These are phyloP conservation scores for Myxozyma lipomycoides DNA, from an alignment of 805 yeast genomes.

Conservation along the genomic window DNA sequence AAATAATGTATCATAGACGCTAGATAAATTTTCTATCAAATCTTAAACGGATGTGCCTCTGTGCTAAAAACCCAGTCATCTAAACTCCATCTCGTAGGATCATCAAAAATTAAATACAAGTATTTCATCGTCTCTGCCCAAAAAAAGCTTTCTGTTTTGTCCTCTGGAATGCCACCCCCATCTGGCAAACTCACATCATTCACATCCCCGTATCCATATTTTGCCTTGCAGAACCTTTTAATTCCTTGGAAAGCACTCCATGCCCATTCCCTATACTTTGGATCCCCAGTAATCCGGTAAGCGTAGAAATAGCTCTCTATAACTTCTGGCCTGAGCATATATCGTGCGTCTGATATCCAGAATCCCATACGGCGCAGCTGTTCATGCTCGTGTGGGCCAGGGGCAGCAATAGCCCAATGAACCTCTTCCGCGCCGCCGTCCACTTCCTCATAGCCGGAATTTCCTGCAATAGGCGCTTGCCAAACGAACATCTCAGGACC, in stretches of 20 bases:
- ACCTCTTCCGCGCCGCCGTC: constrained; percentile 9
- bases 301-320: constrained; percentile 51
- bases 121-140: constrained; percentile 53
- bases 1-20: neutral
- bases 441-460: constrained; percentile 1
- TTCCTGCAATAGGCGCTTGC: constrained; percentile 9
- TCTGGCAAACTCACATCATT: constrained; percentile 36
- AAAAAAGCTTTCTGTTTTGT: constrained; percentile 47
- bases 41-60: constrained; percentile 48
- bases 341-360: constrained; percentile 34
- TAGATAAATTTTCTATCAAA: neutral
- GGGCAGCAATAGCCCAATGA: constrained; percentile 18
- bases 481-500: constrained; percentile 26
- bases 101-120: constrained; percentile 46
- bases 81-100: constrained; percentile 35
- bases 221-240: constrained; percentile 32
- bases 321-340: constrained; percentile 47
- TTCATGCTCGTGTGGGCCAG: constrained; percentile 20
- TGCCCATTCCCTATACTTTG: constrained; percentile 48
- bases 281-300: constrained; percentile 51
- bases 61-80: constrained; percentile 48
- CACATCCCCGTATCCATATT: constrained; percentile 38
- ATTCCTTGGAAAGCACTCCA: constrained; percentile 41
- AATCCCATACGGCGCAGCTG: constrained; percentile 19
- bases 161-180: constrained; percentile 27